Evolutionary conservation across 495 filamentous ascomycete genomes (phyloP).

Genomic region (Aspergillus kassunensis): DNA sequence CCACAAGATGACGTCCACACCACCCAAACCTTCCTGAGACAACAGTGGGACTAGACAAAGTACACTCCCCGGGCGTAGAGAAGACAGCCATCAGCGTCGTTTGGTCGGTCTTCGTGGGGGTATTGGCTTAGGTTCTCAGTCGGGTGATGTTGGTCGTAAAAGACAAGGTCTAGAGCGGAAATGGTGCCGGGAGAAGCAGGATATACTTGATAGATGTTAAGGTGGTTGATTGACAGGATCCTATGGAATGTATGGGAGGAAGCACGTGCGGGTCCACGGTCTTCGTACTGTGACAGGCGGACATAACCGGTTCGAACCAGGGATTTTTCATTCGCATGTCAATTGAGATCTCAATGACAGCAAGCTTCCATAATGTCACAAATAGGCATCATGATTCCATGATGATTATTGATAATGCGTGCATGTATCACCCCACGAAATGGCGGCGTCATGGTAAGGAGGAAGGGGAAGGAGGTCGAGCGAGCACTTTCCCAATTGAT

Average conservation of each 20-base stretch:
- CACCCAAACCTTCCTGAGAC: neutral
- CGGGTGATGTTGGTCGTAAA: neutral
- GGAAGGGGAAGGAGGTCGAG: neutral
- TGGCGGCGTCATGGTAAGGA: too few relatives aligned
- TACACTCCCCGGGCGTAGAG: neutral
- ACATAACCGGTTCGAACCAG: too few relatives aligned
- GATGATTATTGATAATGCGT: too few relatives aligned
- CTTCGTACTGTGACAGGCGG: too few relatives aligned
- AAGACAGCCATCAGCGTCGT: neutral
- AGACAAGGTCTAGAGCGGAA: neutral
- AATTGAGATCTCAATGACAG: too few relatives aligned
- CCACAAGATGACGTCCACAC: neutral
- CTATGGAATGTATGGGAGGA: slow-evolving; percentile 10
- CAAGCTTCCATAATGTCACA: too few relatives aligned
- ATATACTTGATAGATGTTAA: too few relatives aligned
- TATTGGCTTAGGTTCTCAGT: neutral
- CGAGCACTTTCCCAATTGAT: neutral
- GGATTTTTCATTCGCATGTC: too few relatives aligned
- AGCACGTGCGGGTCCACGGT: slow-evolving; percentile 12
- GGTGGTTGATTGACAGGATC: neutral
- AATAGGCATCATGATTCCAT: too few relatives aligned
- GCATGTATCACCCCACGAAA: too few relatives aligned
- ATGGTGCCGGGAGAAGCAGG: neutral
- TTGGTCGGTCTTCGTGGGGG: neutral
- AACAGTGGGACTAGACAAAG: neutral